phyloP scores from a whole-genome alignment of 2,329 filamentous ascomycete species.

The Sordariomycetes sp. region DNA sequence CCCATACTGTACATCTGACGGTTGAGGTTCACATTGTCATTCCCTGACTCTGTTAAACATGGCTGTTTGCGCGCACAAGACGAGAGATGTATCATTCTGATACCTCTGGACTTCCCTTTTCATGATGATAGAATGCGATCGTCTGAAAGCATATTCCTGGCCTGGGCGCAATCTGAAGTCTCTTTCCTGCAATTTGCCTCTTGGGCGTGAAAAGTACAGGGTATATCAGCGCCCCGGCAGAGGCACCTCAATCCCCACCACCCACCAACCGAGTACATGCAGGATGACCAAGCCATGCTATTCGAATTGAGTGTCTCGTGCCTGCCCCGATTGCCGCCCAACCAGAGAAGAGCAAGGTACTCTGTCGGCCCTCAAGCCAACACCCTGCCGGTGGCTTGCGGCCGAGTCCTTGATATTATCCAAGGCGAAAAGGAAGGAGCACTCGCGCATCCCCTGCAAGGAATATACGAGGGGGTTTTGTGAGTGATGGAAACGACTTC shows the following conservation, averaged over 20 bases:
- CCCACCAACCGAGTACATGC: background rate
- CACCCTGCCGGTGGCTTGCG: background rate
- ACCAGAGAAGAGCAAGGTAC: background rate
- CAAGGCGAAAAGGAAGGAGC: background rate
- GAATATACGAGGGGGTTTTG: background rate
- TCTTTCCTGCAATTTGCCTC: background rate
- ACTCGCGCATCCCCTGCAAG: background rate
- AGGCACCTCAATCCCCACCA: background rate
- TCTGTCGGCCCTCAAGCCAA: background rate
- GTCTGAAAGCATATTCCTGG: too few species aligned
- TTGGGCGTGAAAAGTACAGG: background rate
- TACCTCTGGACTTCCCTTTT: too few species aligned
- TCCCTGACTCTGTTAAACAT: too few species aligned
- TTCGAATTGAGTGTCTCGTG: background rate
- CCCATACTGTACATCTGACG: too few species aligned
- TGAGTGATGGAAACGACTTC: background rate
- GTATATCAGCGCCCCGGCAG: background rate
- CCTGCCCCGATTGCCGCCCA: background rate
- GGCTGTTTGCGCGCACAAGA: too few species aligned
- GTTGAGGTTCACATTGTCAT: too few species aligned
- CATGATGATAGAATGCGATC: too few species aligned
- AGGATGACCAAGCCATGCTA: background rate
- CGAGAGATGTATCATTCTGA: too few species aligned
- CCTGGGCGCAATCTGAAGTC: background rate
- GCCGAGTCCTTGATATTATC: background rate